Base-by-base conservation (phyloP, 2,329 filamentous ascomycete genomes). In the Hawksworthiomyces lignivorus region DNA sequence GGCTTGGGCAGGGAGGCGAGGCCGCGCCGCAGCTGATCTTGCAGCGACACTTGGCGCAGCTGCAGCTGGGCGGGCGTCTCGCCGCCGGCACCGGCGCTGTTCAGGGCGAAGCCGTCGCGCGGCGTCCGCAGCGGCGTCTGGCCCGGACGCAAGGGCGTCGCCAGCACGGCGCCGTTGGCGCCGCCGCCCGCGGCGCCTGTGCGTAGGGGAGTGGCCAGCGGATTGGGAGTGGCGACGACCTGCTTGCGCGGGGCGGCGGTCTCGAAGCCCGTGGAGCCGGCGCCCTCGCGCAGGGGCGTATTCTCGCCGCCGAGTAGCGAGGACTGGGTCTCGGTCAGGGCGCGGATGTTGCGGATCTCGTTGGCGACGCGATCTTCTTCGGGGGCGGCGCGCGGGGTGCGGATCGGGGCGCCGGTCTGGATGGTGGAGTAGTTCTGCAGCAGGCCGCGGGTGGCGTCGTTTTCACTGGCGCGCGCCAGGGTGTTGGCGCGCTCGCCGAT, bases 351-450 rank as follows among this genome's bases (percentile, higher is more conserved):
- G 45, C 82, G 80, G 48, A 97, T 90, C 62, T 98, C 92, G 59
- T 97, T 98, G 50, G 90, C 88, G 45, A 98, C 92, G 51, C 87
- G 83, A 55, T 98, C 92, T 58, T 98, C 89, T 58, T 95, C 87
- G 36, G 88, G 84, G 0, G 92, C 85, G 4, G 89, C 92, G 61
- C 82, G 81, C 4, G 92, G 92, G 5, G 92, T 98, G 48, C 92
- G 80, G 48, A 98, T 94, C 0, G 92, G 92, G 11, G 87, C 89
- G 45, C 74, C 80, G 41, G 78, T 82, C 57, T 92, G 84, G 39
- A 95, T 77, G 29, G 77, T 80, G 14, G 84, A 79, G 61, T 98
- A 98, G 52, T 88, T 86, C 50, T 87, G 87, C 44, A 97, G 76
- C 34, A 98, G 70, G 5, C 89, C 88, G 50, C 84, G 79, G 1